phyloP scores from a whole-genome alignment of 371 early-diverging fungal genomes.

The Syncephalastrum contaminatum region DNA sequence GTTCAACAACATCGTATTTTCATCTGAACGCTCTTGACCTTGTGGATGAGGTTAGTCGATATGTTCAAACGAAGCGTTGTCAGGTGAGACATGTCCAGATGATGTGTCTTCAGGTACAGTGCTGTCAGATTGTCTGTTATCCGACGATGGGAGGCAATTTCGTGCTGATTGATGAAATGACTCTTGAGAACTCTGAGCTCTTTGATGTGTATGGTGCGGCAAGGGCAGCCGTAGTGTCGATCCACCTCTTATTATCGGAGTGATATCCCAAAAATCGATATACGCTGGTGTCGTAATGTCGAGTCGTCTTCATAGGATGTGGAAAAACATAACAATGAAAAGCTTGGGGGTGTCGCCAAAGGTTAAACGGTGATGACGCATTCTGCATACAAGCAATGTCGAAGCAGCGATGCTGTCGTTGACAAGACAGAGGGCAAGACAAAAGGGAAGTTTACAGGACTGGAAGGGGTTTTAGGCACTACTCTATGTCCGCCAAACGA shows the following conservation, averaged over 20 bases:
- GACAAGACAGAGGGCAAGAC: no score
- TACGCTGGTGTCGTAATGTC: no score
- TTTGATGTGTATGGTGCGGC: background rate
- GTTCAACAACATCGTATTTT: conserved; percentile 9
- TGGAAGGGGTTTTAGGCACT: no score
- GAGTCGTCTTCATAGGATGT: no score
- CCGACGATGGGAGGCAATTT: background rate
- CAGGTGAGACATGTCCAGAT: background rate
- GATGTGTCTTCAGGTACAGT: background rate
- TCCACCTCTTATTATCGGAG: background rate
- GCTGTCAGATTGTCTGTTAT: no score
- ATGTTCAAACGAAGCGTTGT: background rate
- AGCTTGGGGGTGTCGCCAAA: no score
- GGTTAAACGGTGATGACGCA: no score
- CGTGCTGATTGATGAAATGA: background rate
- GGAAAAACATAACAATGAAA: no score
- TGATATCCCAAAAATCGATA: background rate
- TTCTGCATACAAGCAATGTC: no score
- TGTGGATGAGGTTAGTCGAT: conserved; percentile 3
- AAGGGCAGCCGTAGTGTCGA: background rate
- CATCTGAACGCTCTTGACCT: conserved; percentile 8
- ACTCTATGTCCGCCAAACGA: no score
- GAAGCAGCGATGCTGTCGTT: no score
- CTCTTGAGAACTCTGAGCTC: background rate
- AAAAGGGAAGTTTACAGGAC: no score